Evolutionary conservation across 148 eudicot genomes (phyloP).

Genomic region (Persicaria maculosa): DNA sequence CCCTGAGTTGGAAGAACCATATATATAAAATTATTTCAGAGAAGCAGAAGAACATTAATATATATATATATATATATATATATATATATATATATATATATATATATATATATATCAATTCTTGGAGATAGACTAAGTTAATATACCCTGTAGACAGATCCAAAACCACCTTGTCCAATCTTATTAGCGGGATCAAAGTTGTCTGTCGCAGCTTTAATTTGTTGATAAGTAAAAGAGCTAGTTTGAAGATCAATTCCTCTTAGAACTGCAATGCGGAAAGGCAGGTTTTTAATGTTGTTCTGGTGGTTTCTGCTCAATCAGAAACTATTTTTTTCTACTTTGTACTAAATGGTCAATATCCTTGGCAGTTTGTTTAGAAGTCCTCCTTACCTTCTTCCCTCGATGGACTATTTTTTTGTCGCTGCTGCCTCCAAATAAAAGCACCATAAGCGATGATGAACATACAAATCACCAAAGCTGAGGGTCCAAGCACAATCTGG

Average conservation of each 20-base stretch:
- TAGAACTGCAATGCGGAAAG: conserved; percentile 25
- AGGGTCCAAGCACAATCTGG: conserved; percentile 16
- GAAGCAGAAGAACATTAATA: no score
- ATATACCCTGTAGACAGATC: conserved; percentile 58
- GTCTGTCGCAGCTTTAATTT: conserved; percentile 61
- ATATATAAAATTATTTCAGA: neutral
- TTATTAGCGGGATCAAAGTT: conserved; percentile 44
- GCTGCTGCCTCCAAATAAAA: conserved; percentile 27
- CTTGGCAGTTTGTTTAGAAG: neutral
- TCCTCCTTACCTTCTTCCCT: conserved; percentile 42
- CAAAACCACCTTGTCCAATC: conserved; percentile 73
- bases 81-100: no score
- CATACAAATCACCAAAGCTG: conserved; percentile 19
- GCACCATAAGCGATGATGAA: conserved; percentile 14
- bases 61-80: no score
- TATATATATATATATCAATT: no score
- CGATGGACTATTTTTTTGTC: conserved; percentile 18
- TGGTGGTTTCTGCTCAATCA: no score
- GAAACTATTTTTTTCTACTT: no score
- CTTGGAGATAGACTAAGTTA: neutral
- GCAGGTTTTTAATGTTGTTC: neutral
- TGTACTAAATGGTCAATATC: neutral
- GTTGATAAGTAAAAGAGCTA: conserved; percentile 52
- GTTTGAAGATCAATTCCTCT: conserved; percentile 45
- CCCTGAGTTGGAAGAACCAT: conserved; percentile 24